Evolutionary conservation across 73 alveolate genomes (phyloP).

Genomic region (Vitrella brassicaformis): DNA sequence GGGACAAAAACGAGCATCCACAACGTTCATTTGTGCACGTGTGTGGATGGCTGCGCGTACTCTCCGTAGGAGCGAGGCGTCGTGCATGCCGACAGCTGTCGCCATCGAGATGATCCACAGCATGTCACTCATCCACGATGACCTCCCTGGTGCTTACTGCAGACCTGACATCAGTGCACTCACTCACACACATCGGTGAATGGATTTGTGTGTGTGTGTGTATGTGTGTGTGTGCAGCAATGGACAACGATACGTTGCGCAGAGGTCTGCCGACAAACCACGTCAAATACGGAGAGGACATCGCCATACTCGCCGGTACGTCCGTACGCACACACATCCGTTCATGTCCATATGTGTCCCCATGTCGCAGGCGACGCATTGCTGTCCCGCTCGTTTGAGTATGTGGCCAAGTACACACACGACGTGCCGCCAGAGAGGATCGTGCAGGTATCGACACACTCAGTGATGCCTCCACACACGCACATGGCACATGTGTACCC

Average conservation of each 20-base stretch:
- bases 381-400: not conserved
- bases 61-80: too few species aligned
- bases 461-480: not conserved
- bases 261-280: not conserved
- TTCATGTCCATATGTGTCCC: too few species aligned
- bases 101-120: slow-evolving; percentile 2
- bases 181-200: too few species aligned
- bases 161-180: too few species aligned
- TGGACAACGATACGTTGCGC: not conserved
- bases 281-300: not conserved
- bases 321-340: too few species aligned
- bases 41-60: too few species aligned
- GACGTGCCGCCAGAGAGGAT: not conserved
- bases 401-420: not conserved
- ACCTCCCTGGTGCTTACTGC: not conserved
- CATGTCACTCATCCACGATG: not conserved
- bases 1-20: too few species aligned
- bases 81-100: slow-evolving; percentile 4
- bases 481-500: not conserved
- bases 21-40: too few species aligned
- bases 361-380: slow-evolving; percentile 2
- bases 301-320: not conserved
- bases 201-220: too few species aligned
- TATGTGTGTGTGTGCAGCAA: not conserved
- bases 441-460: not conserved